Conservation (phyloP, 805 yeast species). For the Lachancea sp. region DNA sequence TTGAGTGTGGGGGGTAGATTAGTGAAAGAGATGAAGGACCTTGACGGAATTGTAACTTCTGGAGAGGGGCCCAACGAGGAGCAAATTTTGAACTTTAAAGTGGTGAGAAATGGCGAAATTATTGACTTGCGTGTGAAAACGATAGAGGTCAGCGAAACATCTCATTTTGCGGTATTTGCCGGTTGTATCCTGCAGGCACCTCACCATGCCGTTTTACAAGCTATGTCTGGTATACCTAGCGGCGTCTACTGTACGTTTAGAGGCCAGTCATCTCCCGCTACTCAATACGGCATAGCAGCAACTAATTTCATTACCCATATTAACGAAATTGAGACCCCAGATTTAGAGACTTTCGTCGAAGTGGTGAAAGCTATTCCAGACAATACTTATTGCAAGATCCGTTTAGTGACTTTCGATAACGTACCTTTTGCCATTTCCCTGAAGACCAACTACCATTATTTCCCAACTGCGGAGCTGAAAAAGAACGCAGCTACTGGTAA, state of each 20-base stretch:
- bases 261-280: slow-evolving; percentile 79
- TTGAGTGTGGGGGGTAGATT: slow-evolving; percentile 60
- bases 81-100: slow-evolving; percentile 44
- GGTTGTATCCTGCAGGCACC: slow-evolving; percentile 82
- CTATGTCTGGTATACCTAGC: slow-evolving; percentile 69
- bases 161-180: slow-evolving; percentile 69
- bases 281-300: slow-evolving; percentile 69
- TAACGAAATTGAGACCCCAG: slow-evolving; percentile 67
- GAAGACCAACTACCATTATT: slow-evolving; percentile 84
- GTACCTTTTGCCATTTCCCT: slow-evolving; percentile 81
- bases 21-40: slow-evolving; percentile 61
- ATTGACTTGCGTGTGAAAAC: slow-evolving; percentile 59
- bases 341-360: slow-evolving; percentile 57
- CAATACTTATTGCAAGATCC: slow-evolving; percentile 70
- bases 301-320: slow-evolving; percentile 87
- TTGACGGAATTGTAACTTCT: slow-evolving; percentile 38
- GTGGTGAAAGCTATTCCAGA: slow-evolving; percentile 70
- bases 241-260: slow-evolving; percentile 76
- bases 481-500: slow-evolving; percentile 41
- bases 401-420: slow-evolving; percentile 78
- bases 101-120: slow-evolving; percentile 67
- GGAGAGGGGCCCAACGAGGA: slow-evolving; percentile 37
- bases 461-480: slow-evolving; percentile 62
- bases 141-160: slow-evolving; percentile 54
- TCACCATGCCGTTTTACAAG: slow-evolving; percentile 88